Evolutionary conservation across 768 basidiomycete genomes (phyloP).

Genomic region (Lenzites betulinus): DNA sequence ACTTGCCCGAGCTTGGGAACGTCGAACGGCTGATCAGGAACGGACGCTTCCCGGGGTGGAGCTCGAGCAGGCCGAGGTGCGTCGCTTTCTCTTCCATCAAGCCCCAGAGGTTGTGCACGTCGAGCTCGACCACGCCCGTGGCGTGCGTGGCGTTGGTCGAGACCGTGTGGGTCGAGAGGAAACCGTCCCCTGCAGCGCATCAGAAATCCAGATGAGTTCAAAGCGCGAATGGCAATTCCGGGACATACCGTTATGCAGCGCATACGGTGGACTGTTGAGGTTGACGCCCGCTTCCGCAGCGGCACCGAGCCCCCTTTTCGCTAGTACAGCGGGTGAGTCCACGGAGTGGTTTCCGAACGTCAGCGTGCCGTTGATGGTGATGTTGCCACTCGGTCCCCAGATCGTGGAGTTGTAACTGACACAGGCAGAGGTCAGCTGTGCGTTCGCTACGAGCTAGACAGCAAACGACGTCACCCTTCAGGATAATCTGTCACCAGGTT

Average conservation of each 20-base stretch:
- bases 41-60: slow-evolving; percentile 62
- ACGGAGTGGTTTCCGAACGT: slow-evolving; percentile 44
- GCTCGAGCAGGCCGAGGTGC: slow-evolving; percentile 53
- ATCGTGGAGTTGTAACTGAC: slow-evolving; percentile 60
- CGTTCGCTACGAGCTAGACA: neutral
- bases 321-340: slow-evolving; percentile 18
- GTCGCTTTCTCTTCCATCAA: slow-evolving; percentile 72
- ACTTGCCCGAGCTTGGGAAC: slow-evolving; percentile 66
- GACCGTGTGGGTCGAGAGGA: slow-evolving; percentile 55
- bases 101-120: slow-evolving; percentile 73
- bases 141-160: slow-evolving; percentile 74
- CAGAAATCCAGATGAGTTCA: neutral
- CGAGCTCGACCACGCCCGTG: slow-evolving; percentile 61
- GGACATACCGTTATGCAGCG: slow-evolving; percentile 67
- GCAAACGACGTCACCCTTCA: slow-evolving; percentile 54
- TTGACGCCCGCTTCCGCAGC: slow-evolving; percentile 49
- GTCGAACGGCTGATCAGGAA: slow-evolving; percentile 74
- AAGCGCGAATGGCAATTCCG: neutral
- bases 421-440: neutral
- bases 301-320: slow-evolving; percentile 52
- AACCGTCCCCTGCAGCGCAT: slow-evolving; percentile 46
- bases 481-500: slow-evolving; percentile 59
- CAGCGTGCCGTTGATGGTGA: slow-evolving; percentile 66
- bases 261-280: slow-evolving; percentile 62
- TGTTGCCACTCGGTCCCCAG: slow-evolving; percentile 72